These are phyloP conservation scores for Bathelium albidoporum DNA, from an alignment of 495 filamentous ascomycete species.

Conservation along the genomic window DNA sequence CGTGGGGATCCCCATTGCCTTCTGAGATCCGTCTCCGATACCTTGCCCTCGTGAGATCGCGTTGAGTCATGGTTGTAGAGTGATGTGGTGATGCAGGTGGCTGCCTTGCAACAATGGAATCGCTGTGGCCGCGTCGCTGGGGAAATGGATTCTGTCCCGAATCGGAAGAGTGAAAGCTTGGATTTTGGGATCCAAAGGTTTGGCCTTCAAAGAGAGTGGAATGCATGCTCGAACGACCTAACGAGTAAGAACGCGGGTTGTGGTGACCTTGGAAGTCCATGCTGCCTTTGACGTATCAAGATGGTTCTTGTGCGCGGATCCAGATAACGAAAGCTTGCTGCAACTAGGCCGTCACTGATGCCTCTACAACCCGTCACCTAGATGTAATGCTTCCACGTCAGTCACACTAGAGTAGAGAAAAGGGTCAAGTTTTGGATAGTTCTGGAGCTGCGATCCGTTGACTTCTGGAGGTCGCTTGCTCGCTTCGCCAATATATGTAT, in stretches of 20 bases:
- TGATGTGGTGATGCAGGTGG: not conserved
- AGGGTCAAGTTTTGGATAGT: too few species aligned
- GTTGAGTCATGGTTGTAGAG: not conserved
- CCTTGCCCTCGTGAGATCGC: not conserved
- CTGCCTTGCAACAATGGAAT: not conserved
- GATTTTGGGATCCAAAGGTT: not conserved
- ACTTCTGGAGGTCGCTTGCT: too few species aligned
- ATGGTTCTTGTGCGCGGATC: not conserved
- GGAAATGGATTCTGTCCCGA: not conserved
- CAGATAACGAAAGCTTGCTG: not conserved
- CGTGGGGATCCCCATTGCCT: not conserved
- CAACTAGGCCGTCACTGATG: too few species aligned
- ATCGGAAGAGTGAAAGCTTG: not conserved
- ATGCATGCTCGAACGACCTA: not conserved
- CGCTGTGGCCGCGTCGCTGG: not conserved
- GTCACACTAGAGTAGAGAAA: too few species aligned
- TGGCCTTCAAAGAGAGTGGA: not conserved
- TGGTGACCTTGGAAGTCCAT: not conserved
- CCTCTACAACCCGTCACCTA: too few species aligned
- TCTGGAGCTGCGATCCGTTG: too few species aligned
- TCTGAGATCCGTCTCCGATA: not conserved
- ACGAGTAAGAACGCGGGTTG: not conserved
- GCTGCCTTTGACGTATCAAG: not conserved
- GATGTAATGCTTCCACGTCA: too few species aligned
- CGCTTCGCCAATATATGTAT: too few species aligned